Base-by-base conservation (phyloP, 495 filamentous ascomycete species). In the Xylaria cubensis region DNA sequence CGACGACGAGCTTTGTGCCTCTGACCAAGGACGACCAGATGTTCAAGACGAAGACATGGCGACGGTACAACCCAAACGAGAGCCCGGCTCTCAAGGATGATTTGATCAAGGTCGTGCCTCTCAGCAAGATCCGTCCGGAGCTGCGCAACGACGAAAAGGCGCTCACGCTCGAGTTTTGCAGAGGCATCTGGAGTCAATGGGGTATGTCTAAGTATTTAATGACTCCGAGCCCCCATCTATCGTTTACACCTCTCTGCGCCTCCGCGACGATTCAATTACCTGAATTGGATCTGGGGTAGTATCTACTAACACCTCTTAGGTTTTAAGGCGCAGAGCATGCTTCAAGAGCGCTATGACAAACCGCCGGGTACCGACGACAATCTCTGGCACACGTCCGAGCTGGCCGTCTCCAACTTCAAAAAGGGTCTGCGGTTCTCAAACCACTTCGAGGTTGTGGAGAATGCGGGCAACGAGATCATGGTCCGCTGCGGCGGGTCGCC, bases 401-500 rank as follows among this genome's bases (percentile, higher is more conserved):
- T 94, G 1, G 75, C 83, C 26, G 62, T 74, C 21, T 87, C 83
- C 39, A 82, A 72, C 44, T 94, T 92, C 78, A 85, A 89, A 34
- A 80, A 86, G 48, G 91, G 91, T 34, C 91, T 91, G 26, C 78
- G 87, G 39, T 87, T 93, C 74, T 91, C 90, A 34, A 92, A 94
- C 76, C 91, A 94, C 80, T 93, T 94, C 78, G 90, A 94, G 79
- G 91, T 94, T 0, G 80, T 94, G 3, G 87, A 89, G 71, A 90
- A 92, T 79, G 88, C 85, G 21, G 82, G 87, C 9, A 86, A 86
- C 34, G 82, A 84, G 39, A 90, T 93, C 56, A 78, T 87, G 7
- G 86, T 93, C 39, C 88, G 92, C 21, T 90, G 89, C 75, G 92
- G 91, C 32, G 91, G 90, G 70, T 88, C 88, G 5, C 92, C 92